Conservation (phyloP, 768 basidiomycete species). For the Grammothele lineata region DNA sequence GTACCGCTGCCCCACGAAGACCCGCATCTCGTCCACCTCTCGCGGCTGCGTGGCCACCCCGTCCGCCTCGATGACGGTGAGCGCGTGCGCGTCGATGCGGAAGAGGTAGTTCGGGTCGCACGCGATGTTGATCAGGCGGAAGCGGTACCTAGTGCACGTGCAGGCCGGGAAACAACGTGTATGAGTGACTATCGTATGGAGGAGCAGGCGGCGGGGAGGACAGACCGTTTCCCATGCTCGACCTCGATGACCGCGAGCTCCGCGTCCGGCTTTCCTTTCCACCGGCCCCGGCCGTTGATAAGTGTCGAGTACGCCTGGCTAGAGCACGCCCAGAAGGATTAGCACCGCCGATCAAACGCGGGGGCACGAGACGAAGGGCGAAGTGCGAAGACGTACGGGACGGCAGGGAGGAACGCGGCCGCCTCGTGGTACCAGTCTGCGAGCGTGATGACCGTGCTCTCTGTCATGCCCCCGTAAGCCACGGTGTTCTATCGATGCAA, state of each 20-base stretch:
- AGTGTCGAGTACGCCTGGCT: conserved; percentile 30
- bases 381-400: conserved; percentile 12
- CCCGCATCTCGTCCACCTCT: conserved; percentile 20
- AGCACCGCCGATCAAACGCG: conserved; percentile 1
- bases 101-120: conserved; percentile 34
- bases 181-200: too few species aligned
- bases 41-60: conserved; percentile 17
- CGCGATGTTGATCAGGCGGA: conserved; percentile 48
- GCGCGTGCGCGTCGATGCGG: conserved; percentile 23
- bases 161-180: conserved; percentile 25
- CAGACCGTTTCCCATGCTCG: conserved; percentile 26
- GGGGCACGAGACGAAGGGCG: background rate
- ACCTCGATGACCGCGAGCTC: conserved; percentile 38
- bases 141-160: conserved; percentile 43
- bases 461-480: too few species aligned
- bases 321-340: conserved; percentile 5
- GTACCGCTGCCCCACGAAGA: conserved; percentile 28
- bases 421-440: conserved; percentile 40
- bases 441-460: conserved; percentile 44
- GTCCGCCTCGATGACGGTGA: conserved; percentile 29
- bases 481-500: background rate
- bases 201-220: conserved; percentile 26
- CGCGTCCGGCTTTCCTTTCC: conserved; percentile 27
- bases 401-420: conserved; percentile 8
- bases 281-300: conserved; percentile 50